Evolutionary conservation across 345 rosid genomes (phyloP).

Genomic region (Abelmoschus esculentus): DNA sequence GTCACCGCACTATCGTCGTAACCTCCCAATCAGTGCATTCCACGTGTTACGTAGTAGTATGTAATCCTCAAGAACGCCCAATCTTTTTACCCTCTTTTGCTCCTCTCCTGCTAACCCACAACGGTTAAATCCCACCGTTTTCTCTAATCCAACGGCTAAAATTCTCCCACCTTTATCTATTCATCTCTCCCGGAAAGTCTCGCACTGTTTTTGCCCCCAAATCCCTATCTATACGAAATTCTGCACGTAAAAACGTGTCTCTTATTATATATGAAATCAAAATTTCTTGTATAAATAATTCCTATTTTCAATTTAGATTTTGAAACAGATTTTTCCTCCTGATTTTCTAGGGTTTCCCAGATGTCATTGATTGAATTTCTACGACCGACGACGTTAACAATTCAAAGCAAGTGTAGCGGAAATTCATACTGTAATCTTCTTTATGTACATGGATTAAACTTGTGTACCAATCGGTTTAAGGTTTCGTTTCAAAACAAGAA

Average conservation of each 20-base stretch:
- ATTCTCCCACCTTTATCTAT: background rate
- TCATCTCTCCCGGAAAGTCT: background rate
- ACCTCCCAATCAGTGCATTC: background rate
- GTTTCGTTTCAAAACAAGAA: slow-evolving; percentile 28
- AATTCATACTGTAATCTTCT: slow-evolving; percentile 23
- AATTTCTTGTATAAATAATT: background rate
- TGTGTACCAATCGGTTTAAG: slow-evolving; percentile 32
- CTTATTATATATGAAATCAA: background rate
- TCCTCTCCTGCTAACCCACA: background rate
- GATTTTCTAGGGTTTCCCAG: slow-evolving; percentile 31
- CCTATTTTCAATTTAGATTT: background rate
- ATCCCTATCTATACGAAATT: background rate
- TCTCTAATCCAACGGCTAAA: slow-evolving; percentile 17
- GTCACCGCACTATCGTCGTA: background rate
- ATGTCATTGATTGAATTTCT: slow-evolving; percentile 41
- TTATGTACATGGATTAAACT: slow-evolving; percentile 31
- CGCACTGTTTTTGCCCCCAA: background rate
- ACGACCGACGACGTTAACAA: slow-evolving; percentile 24
- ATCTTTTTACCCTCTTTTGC: background rate
- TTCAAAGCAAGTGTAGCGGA: slow-evolving; percentile 21
- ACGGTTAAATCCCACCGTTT: background rate
- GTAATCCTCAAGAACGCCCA: background rate
- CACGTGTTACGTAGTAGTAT: background rate
- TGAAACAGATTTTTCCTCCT: background rate
- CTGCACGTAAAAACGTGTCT: background rate